Percentiles rank a stretch among this genome's conserved stretches.
These are phyloP conservation scores for Penicillium antarcticum DNA, from an alignment of 495 filamentous ascomycete species.

Conservation along the genomic window DNA sequence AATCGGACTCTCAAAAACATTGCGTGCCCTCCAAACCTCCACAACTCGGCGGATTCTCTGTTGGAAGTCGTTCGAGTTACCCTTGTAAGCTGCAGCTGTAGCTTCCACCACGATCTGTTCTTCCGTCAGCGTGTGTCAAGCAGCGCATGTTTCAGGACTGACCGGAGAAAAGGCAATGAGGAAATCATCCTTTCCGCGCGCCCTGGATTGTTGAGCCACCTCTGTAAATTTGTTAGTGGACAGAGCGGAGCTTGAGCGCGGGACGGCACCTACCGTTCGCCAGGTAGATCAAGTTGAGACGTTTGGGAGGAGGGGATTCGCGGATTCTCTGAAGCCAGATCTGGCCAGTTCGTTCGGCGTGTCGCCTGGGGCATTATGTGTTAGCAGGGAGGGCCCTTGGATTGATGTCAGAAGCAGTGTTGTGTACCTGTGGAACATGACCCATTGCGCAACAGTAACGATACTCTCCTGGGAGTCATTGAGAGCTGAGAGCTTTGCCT, in stretches of 20 bases:
- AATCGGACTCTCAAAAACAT: conserved; percentile 78
- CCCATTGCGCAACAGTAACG: conserved; percentile 94
- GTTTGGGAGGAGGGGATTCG: conserved; percentile 77
- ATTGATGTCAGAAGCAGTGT: background rate
- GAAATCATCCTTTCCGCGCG: conserved; percentile 87
- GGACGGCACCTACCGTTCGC: conserved; percentile 69
- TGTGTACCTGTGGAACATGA: conserved; percentile 93
- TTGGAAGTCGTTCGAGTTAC: conserved; percentile 77
- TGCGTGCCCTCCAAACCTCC: conserved; percentile 86
- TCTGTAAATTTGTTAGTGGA: conserved; percentile 52
- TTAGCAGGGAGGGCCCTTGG: conserved; percentile 21
- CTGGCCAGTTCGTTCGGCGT: conserved; percentile 82
- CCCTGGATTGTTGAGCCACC: conserved; percentile 92
- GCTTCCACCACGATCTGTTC: conserved; percentile 78
- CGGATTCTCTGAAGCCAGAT: conserved; percentile 87
- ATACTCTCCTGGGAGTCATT: conserved; percentile 97
- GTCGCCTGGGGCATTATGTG: conserved; percentile 54
- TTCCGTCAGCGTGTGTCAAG: conserved; percentile 17
- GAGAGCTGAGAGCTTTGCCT: conserved; percentile 88
- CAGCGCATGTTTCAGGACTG: conserved; percentile 11
- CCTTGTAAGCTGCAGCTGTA: conserved; percentile 78
- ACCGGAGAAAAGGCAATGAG: conserved; percentile 82
- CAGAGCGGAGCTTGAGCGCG: background rate
- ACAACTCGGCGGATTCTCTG: conserved; percentile 83
- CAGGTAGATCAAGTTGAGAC: conserved; percentile 88